These are phyloP conservation scores for Dendrocalamus latiflorus DNA, from an alignment of 202 grass and related monocot species.

Conservation along the genomic window DNA sequence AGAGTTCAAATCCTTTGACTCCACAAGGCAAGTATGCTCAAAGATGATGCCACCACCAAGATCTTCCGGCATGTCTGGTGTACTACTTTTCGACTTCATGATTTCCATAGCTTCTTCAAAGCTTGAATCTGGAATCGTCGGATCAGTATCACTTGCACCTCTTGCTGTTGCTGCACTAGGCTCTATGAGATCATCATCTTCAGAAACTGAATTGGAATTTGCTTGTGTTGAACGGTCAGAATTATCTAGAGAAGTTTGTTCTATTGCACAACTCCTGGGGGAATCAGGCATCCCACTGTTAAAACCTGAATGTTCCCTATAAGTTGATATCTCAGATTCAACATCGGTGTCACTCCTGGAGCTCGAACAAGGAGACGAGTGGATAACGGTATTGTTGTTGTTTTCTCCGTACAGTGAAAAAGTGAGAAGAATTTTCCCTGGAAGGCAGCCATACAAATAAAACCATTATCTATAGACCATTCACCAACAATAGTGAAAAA, in stretches of 20 bases:
- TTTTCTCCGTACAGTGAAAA: conserved; percentile 48
- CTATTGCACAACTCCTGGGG: conserved; percentile 17
- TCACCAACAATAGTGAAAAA: neutral
- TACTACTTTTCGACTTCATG: conserved; percentile 47
- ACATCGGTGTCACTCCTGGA: conserved; percentile 21
- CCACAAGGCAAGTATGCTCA: conserved; percentile 54
- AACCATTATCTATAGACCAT: neutral
- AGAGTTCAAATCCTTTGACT: conserved; percentile 66
- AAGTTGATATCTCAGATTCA: neutral
- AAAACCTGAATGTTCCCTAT: neutral
- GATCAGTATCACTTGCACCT: conserved; percentile 6
- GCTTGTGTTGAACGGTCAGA: conserved; percentile 25
- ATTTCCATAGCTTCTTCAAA: conserved; percentile 70
- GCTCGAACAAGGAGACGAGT: conserved; percentile 24
- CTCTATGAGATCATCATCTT: conserved; percentile 24
- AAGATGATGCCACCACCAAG: conserved; percentile 46
- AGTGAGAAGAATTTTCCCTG: conserved; percentile 80
- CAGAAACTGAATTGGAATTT: conserved; percentile 20
- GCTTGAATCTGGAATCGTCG: conserved; percentile 26
- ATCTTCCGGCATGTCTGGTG: conserved; percentile 50
- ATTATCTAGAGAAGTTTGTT: conserved; percentile 17
- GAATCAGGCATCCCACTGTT: conserved; percentile 26
- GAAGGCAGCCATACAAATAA: conserved; percentile 7
- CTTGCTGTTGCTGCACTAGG: conserved; percentile 10
- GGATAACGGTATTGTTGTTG: conserved; percentile 17